These are phyloP conservation scores for Hyaloscypha hepaticicola DNA, from an alignment of 495 filamentous ascomycete species.

Conservation along the genomic window DNA sequence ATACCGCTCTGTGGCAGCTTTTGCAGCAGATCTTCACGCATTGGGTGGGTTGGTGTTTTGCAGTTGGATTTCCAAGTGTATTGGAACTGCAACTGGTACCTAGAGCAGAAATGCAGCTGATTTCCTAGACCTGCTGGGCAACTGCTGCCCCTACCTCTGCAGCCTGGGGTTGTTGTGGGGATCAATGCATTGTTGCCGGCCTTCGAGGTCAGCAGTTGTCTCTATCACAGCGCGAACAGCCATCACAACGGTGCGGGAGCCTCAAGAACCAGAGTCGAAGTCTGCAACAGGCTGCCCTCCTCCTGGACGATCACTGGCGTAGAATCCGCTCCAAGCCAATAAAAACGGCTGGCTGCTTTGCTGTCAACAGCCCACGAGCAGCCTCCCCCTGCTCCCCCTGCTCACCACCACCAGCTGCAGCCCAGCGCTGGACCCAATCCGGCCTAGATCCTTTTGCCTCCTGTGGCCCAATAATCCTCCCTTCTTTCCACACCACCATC, in stretches of 20 bases:
- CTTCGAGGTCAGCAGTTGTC: neutral
- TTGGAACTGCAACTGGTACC: neutral
- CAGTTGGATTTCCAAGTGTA: neutral
- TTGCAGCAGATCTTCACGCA: neutral
- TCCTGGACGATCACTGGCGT: neutral
- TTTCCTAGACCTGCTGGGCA: neutral
- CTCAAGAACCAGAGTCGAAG: constrained; percentile 1
- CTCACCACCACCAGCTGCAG: neutral
- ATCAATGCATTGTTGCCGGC: neutral
- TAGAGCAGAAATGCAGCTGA: neutral
- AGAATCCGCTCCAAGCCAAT: neutral
- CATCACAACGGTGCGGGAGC: neutral
- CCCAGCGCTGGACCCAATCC: neutral
- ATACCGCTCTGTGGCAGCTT: neutral
- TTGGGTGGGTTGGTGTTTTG: neutral
- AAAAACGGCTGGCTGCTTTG: neutral
- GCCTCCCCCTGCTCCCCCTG: neutral
- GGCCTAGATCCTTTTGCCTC: constrained; percentile 6
- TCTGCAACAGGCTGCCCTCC: neutral
- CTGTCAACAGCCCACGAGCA: neutral
- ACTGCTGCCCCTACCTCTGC: neutral
- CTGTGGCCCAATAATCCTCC: neutral
- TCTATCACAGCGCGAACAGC: neutral
- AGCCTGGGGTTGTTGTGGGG: neutral
- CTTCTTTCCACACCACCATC: constrained; percentile 12